Conservation (phyloP, 2,329 filamentous ascomycete genomes). For the Claviceps arundinis region DNA sequence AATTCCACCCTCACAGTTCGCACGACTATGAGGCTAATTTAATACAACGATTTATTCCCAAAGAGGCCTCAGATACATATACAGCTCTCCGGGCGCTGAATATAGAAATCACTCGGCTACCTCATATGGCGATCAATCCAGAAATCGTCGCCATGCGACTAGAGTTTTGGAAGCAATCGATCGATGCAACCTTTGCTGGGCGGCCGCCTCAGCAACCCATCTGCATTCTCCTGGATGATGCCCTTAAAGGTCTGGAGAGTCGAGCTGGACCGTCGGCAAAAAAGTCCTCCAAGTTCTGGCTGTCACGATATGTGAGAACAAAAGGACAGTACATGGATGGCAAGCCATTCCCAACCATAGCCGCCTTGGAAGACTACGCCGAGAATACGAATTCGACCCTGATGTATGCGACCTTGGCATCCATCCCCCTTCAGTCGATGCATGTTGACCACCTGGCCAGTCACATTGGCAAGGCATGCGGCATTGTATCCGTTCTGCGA, state of each 20-base stretch:
- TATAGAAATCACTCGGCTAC: conserved; percentile 77
- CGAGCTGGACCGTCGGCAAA: conserved; percentile 26
- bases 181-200: conserved; percentile 65
- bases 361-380: conserved; percentile 71
- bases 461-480: conserved; percentile 87
- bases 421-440: conserved; percentile 66
- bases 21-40: conserved; percentile 84
- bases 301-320: conserved; percentile 64
- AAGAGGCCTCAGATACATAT: conserved; percentile 65
- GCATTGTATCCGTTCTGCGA: conserved; percentile 74
- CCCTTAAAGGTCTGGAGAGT: conserved; percentile 48
- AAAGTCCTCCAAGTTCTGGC: conserved; percentile 55
- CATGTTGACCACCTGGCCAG: conserved; percentile 86
- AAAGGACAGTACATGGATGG: conserved; percentile 76
- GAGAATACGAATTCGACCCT: conserved; percentile 92
- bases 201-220: conserved; percentile 82
- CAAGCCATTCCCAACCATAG: conserved; percentile 61
- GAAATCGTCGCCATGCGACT: conserved; percentile 79
- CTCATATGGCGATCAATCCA: conserved; percentile 79
- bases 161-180: conserved; percentile 86
- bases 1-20: conserved; percentile 37
- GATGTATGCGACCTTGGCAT: conserved; percentile 74
- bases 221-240: conserved; percentile 66
- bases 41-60: conserved; percentile 72
- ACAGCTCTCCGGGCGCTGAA: conserved; percentile 86